Conservation (phyloP, 371 early-diverging fungal genomes). For the Fennellomyces sp. region DNA sequence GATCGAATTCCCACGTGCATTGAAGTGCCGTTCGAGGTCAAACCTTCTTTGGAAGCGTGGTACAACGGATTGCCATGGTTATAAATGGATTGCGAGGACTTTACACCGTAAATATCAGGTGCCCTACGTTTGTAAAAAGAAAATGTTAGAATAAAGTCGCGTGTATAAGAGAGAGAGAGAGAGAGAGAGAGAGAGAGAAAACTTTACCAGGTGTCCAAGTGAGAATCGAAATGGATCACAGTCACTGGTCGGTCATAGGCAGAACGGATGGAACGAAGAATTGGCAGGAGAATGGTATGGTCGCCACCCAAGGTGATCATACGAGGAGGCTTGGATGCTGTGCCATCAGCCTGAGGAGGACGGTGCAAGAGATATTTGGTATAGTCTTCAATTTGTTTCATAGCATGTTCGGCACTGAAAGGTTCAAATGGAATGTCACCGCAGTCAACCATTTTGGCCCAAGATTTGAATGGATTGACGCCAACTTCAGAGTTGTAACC, state of each 20-base stretch:
- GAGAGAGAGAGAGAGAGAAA: not conserved
- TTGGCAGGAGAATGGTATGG: constrained; percentile 47
- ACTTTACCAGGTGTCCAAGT: constrained; percentile 46
- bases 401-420: constrained; percentile 46
- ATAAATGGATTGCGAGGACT: constrained; percentile 31
- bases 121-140: constrained; percentile 12
- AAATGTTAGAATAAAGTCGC: constrained; percentile 15
- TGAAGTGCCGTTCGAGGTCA: constrained; percentile 49
- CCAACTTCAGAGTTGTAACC: constrained; percentile 41
- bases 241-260: constrained; percentile 42
- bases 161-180: constrained; percentile 46
- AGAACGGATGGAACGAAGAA: constrained; percentile 39
- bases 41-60: constrained; percentile 54
- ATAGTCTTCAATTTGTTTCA: constrained; percentile 42
- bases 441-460: constrained; percentile 55
- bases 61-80: constrained; percentile 52
- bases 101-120: constrained; percentile 44
- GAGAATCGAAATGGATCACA: constrained; percentile 58
- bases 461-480: constrained; percentile 46
- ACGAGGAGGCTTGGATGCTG: constrained; percentile 27
- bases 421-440: constrained; percentile 56
- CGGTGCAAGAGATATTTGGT: constrained; percentile 39
- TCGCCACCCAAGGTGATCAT: constrained; percentile 50
- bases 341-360: constrained; percentile 19
- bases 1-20: constrained; percentile 57